Conservation (phyloP, 2,329 filamentous ascomycete genomes). For the Aureobasidium zeae region DNA sequence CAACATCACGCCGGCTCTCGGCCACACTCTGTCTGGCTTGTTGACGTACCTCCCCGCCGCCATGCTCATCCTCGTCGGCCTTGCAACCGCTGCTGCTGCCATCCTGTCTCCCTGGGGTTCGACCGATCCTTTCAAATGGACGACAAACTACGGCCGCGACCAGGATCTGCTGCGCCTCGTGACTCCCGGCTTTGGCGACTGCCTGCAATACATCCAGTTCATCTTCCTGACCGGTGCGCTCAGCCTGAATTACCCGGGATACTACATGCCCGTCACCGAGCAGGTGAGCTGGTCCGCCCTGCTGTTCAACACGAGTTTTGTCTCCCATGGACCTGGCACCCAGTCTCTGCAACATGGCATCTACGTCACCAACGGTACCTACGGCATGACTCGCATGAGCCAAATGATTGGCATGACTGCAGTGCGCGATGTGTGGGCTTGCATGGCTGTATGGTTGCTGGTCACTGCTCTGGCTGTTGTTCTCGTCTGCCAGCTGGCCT, state of each 20-base stretch:
- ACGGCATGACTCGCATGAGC: conserved; percentile 69
- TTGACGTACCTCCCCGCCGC: conserved; percentile 68
- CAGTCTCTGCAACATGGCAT: conserved; percentile 70
- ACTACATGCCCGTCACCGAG: conserved; percentile 84
- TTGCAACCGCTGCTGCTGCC: conserved; percentile 74
- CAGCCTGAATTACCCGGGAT: conserved; percentile 83
- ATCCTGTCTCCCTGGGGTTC: conserved; percentile 93
- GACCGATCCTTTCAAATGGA: conserved; percentile 84
- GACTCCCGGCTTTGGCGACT: conserved; percentile 93
- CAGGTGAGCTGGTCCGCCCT: conserved; percentile 80
- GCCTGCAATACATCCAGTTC: conserved; percentile 94
- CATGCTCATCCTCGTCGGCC: conserved; percentile 67
- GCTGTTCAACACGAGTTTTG: conserved; percentile 88
- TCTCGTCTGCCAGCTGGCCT: conserved; percentile 64
- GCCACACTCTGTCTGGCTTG: conserved; percentile 55
- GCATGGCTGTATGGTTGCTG: conserved; percentile 85
- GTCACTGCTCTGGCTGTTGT: conserved; percentile 62
- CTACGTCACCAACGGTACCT: conserved; percentile 68
- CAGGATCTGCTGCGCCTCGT: conserved; percentile 84
- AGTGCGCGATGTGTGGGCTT: conserved; percentile 78
- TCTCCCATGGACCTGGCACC: conserved; percentile 57
- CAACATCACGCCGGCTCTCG: conserved; percentile 76
- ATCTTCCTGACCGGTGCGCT: conserved; percentile 78
- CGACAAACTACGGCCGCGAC: conserved; percentile 94
- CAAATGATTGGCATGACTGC: conserved; percentile 74